Percentiles rank a stretch among this genome's conserved stretches.
These are phyloP conservation scores for Xenosphaeropsis pyriputrescens DNA, from an alignment of 2,329 filamentous ascomycete species.

Conservation along the genomic window DNA sequence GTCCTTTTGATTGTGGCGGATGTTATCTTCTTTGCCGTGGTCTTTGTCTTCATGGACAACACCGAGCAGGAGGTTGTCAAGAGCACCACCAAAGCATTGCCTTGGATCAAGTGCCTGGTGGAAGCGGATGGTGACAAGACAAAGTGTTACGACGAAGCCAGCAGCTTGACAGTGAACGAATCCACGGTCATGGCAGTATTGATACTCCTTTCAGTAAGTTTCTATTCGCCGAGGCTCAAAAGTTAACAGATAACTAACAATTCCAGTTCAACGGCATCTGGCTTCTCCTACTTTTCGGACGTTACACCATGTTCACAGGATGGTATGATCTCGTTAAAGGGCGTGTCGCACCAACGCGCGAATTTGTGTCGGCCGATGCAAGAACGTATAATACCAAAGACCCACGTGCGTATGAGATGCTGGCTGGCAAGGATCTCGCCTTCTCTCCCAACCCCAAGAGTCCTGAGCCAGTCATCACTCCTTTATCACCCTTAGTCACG, in stretches of 20 bases:
- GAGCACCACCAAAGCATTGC: slow-evolving; percentile 29
- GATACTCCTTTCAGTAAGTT: slow-evolving; percentile 62
- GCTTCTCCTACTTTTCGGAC: slow-evolving; percentile 67
- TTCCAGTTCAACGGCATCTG: slow-evolving; percentile 68
- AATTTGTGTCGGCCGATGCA: slow-evolving; percentile 79
- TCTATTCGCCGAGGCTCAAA: background rate
- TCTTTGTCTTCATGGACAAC: slow-evolving; percentile 81
- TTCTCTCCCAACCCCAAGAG: slow-evolving; percentile 9
- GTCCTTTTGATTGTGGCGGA: slow-evolving; percentile 82
- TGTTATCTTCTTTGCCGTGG: slow-evolving; percentile 83
- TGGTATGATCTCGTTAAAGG: slow-evolving; percentile 56
- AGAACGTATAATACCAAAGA: slow-evolving; percentile 41
- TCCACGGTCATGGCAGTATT: slow-evolving; percentile 69
- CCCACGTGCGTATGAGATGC: slow-evolving; percentile 68
- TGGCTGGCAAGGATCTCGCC: slow-evolving; percentile 31
- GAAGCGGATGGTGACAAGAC: slow-evolving; percentile 41
- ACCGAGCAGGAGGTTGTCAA: slow-evolving; percentile 21
- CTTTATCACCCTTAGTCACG: slow-evolving; percentile 10
- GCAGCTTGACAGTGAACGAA: slow-evolving; percentile 54
- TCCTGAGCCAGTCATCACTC: slow-evolving; percentile 12
- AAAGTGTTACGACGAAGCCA: slow-evolving; percentile 47
- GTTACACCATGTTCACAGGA: slow-evolving; percentile 71
- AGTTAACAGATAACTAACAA: slow-evolving; percentile 12
- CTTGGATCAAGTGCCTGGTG: slow-evolving; percentile 64
- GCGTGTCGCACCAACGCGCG: slow-evolving; percentile 40